A percentile compares a stretch with the other conserved stretches of the same genome.
Conservation (phyloP, 2,329 filamentous ascomycete genomes). For the Aureobasidium mangrovei region DNA sequence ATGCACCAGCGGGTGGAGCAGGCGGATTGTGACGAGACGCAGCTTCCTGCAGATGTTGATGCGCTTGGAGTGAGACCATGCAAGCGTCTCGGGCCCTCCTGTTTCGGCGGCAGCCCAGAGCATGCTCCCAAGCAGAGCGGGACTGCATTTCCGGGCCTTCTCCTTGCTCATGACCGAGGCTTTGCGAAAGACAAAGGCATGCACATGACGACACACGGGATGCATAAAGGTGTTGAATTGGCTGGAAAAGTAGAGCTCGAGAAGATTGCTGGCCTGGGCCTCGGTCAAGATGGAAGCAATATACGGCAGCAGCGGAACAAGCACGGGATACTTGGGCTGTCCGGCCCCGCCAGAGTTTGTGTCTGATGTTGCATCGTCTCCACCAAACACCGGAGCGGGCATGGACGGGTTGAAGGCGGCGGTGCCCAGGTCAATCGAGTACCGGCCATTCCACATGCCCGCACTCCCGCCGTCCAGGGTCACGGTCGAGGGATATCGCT, state of each 20-base stretch:
- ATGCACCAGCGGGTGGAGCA: conserved; percentile 9
- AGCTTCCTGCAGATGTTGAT: conserved; percentile 9
- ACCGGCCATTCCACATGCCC: conserved; percentile 12
- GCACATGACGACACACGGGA: conserved; percentile 11
- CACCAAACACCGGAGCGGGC: conserved; percentile 3
- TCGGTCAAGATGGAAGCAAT: conserved; percentile 10
- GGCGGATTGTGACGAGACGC: conserved; percentile 8
- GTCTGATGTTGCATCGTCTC: conserved; percentile 1
- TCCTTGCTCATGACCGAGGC: conserved; percentile 14
- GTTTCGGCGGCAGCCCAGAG: conserved; percentile 13
- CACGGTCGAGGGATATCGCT: conserved; percentile 11
- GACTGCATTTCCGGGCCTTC: conserved; percentile 12
- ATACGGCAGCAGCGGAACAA: conserved; percentile 10
- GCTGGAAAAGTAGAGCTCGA: conserved; percentile 13
- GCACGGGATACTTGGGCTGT: conserved; percentile 11
- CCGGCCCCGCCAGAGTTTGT: conserved; percentile 6
- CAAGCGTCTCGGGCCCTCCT: conserved; percentile 11
- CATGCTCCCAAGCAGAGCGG: conserved; percentile 9
- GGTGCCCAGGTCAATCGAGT: conserved; percentile 5
- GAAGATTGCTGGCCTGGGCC: conserved; percentile 7
- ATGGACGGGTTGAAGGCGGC: conserved; percentile 8
- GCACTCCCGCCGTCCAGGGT: conserved; percentile 3
- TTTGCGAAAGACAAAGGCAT: conserved; percentile 12
- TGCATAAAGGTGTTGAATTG: conserved; percentile 15
- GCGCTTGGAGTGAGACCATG: conserved; percentile 12